Evolutionary conservation across 805 yeast species (phyloP), one percentile per base, ranked within the genome.

Genomic region (Osmozyma mogii): DNA sequence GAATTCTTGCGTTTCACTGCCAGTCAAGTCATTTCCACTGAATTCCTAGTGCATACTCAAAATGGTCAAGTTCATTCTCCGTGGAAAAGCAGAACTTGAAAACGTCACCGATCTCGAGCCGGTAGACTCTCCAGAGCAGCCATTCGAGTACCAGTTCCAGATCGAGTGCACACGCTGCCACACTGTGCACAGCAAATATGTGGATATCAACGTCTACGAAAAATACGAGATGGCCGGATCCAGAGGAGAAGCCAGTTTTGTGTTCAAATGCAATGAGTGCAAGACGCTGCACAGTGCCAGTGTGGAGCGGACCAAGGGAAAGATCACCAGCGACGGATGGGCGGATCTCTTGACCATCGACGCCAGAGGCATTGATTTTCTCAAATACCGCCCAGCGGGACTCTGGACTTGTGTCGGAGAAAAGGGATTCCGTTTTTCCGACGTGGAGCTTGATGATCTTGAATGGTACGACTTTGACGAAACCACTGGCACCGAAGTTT

Each of bases 381-480:
- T 63, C 7, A 73, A 73, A 32, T 87, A 85, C 41, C 52, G 73
- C 11, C 83, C 94, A 2, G 70, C 67, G 20, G 92, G 89, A 0
- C 54, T 50, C 25, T 81, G 81, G 50, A 43, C 50, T 17, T 76
- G 81, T 32, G 57, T 48, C 23, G 82, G 83, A 9, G 76, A 71
- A 9, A 51, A 72, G 3, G 53, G 58, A 9, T 63, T 80, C 7
- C 54, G 50, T 30, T 84, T 82, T 46, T 47, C 48, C 5, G 84
- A 81, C 17, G 70, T 85, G 15, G 92, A 81, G 32, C 59, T 87
- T 17, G 70, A 65, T 21, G 95, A 84, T 15, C 76, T 73, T 30
- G 97, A 92, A 50, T 88, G 95, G 88, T 92, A 78, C 50, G 98
- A 92, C 46, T 92, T 88, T 49, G 97, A 92, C 52, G 97, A 92